Conservation (phyloP, 2,329 filamentous ascomycete species). For the Hirsutella minnesotensis region DNA sequence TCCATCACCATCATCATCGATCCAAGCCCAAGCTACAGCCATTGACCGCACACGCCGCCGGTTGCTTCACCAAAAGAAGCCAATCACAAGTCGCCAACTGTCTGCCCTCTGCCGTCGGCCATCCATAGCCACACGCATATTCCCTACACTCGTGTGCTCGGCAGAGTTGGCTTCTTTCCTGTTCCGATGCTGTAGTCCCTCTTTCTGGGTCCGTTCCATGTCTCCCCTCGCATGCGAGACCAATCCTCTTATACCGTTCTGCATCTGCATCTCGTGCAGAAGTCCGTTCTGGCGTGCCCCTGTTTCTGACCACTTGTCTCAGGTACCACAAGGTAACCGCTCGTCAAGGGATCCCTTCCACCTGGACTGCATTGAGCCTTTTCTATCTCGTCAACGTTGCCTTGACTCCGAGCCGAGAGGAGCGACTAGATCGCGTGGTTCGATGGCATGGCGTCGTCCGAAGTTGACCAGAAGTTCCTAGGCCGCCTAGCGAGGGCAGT, state of each 20-base stretch:
- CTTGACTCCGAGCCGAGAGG: slow-evolving; percentile 1
- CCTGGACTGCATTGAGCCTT: background rate
- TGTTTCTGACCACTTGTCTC: background rate
- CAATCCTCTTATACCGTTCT: background rate
- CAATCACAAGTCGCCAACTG: slow-evolving; percentile 25
- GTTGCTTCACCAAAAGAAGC: slow-evolving; percentile 8
- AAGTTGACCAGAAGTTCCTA: slow-evolving; percentile 95
- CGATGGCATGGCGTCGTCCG: slow-evolving; percentile 75
- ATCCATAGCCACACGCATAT: background rate
- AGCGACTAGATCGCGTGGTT: background rate
- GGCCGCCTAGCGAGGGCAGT: slow-evolving; percentile 77
- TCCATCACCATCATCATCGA: background rate
- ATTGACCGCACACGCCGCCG: slow-evolving; percentile 8
- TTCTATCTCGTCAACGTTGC: background rate
- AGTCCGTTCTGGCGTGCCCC: background rate
- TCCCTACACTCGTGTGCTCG: background rate
- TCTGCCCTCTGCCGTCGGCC: slow-evolving; percentile 8
- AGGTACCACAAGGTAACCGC: background rate
- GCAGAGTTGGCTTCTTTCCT: background rate
- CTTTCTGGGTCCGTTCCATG: background rate
- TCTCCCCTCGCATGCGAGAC: background rate
- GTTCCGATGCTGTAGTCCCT: background rate
- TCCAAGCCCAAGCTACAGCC: background rate
- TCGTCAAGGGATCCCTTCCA: background rate
- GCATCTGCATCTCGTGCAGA: background rate